Base-by-base conservation (phyloP, 2,329 filamentous ascomycete genomes). In the Lecanicillium sp. region DNA sequence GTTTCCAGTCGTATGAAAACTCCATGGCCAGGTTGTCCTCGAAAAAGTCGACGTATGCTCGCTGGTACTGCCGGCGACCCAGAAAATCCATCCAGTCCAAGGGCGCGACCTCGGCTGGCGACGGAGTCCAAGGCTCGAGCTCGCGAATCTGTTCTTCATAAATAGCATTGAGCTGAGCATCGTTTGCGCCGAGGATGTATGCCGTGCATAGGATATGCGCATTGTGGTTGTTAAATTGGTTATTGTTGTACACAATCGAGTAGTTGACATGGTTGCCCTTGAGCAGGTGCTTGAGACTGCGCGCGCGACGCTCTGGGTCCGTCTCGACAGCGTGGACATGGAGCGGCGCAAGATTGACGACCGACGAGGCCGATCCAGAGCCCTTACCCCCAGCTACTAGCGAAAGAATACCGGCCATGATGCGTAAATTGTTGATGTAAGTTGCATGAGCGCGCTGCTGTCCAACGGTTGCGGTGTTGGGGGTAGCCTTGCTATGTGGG, bases 21-120 rank as follows among this genome's bases (percentile, higher is more conserved):
- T 68, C 65, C 59, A 76, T 65, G 3, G 86, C 88, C 20, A 97
- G 68, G 52, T 87, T 79, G 57, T 98, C 92, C 58, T 98, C 92
- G 55, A 94, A 97, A 57, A 92, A 97, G 58, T 98, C 89, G 40
- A 98, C 70, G 55, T 82, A 98, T 1, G 88, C 90, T 43, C 90
- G 77, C 61, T 98, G 87, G 55, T 94, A 96, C 45, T 69, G 77
- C 51, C 73, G 74, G 56, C 87, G 78, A 17, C 90, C 89, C 22
- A 96, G 59, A 51, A 79, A 92, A 41, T 90, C 83, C 46, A 81
- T 73, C 90, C 92, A 98, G 57, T 98, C 92, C 41, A 82, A 73
- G 45, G 80, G 72, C 14, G 79, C 77, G 37, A 98, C 77, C 62
- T 98, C 92, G 4, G 81, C 79, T 0, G 92, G 92, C 2, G 89